These are phyloP conservation scores for Umbelopsis sp. DNA, from an alignment of 192 early-diverging fungal genomes.

Conservation along the genomic window DNA sequence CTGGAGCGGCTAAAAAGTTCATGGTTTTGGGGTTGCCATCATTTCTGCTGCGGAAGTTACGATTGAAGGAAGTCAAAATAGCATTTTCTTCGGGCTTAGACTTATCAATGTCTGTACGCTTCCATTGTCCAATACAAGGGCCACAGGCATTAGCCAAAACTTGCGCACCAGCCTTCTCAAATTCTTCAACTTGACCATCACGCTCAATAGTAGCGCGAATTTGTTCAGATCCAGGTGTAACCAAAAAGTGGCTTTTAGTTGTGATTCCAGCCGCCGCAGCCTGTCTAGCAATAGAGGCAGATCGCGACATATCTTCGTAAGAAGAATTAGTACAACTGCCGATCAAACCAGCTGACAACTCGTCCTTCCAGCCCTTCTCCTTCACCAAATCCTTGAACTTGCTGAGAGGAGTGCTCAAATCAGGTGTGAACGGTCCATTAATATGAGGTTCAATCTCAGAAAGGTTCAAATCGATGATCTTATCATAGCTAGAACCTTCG, in stretches of 20 bases:
- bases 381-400: conserved; percentile 78
- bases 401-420: conserved; percentile 89
- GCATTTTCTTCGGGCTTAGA: conserved; percentile 76
- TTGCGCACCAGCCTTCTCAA: conserved; percentile 83
- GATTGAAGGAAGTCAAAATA: conserved; percentile 96
- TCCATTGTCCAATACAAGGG: conserved; percentile 96
- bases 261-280: conserved; percentile 78
- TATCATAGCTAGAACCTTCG: conserved; percentile 82
- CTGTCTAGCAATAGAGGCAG: conserved; percentile 87
- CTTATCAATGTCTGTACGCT: conserved; percentile 63
- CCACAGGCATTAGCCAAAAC: conserved; percentile 98
- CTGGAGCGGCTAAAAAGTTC: conserved; percentile 97
- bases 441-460: conserved; percentile 91
- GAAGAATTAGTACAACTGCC: conserved; percentile 98
- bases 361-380: conserved; percentile 87
- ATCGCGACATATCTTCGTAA: conserved; percentile 95
- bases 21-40: conserved; percentile 92
- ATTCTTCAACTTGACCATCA: conserved; percentile 82
- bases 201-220: conserved; percentile 97
- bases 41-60: conserved; percentile 96
- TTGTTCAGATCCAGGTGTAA: conserved; percentile 98
- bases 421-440: conserved; percentile 99
- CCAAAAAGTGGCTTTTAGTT: conserved; percentile 82
- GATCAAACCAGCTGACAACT: conserved; percentile 88
- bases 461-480: conserved; percentile 93